Evolutionary conservation across 2,329 filamentous ascomycete species (phyloP), one percentile per base, ranked within the genome.

Genomic region (Colletotrichum graminicola): DNA sequence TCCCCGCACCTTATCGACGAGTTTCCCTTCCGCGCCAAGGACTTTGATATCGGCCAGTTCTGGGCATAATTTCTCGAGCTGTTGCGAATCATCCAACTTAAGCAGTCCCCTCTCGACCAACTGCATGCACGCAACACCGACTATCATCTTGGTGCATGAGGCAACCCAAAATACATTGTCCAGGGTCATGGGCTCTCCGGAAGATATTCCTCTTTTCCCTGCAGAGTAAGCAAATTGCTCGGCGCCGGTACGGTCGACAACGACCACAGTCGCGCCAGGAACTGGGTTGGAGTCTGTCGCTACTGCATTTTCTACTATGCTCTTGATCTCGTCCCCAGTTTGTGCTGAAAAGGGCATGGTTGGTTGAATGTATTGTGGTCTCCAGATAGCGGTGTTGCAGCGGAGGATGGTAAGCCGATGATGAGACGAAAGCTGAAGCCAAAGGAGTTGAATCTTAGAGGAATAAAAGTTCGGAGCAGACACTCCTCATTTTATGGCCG

Each of bases 111-210:
- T 79, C 75, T 90, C 88, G 1, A 90, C 87, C 0, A 88, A 82
- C 76, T 90, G 88, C 86, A 90, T 88, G 57, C 81, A 84, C 0
- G 87, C 86, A 18, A 89, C 77, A 0, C 82, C 86, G 0, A 82
- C 80, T 16, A 90, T 78, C 80, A 89, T 81, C 78, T 90, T 90
- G 21, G 88, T 89, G 75, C 86, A 88, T 0, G 86, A 88, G 0
- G 88, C 88, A 6, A 90, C 81, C 86, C 85, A 89, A 76, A 91
- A 92, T 1, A 89, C 80, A 11, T 83, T 89, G 49, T 93, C 89
- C 0, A 89, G 79, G 0, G 85, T 85, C 86, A 93, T 89, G 5
- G 85, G 81, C 56, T 89, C 84, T 0, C 80, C 74, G 2, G 80
- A 80, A 0, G 61, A 78, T 6, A 82, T 57, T 0, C 87, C 87